Evolutionary conservation across 306 rosid genomes (phyloP).

Genomic region (Cucurbita argyrosperma): DNA sequence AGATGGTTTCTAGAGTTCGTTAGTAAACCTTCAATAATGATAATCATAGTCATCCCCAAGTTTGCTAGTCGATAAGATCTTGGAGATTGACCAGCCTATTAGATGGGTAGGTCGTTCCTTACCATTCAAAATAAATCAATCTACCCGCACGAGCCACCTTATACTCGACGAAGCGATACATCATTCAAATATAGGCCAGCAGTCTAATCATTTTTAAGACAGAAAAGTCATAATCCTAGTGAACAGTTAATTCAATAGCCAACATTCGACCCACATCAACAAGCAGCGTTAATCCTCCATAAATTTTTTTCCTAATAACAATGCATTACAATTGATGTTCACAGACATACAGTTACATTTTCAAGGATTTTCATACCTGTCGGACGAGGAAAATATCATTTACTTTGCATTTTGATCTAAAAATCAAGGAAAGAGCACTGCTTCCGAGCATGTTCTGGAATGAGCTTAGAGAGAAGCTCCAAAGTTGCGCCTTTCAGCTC

Average conservation of each 20-base stretch:
- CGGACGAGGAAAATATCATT: background rate
- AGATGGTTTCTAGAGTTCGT: background rate
- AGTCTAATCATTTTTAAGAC: background rate
- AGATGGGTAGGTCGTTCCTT: background rate
- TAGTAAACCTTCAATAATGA: background rate
- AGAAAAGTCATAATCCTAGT: background rate
- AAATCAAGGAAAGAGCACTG: slow-evolving; percentile 38
- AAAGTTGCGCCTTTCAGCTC: slow-evolving; percentile 49
- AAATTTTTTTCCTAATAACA: background rate
- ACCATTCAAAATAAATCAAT: background rate
- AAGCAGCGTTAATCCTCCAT: background rate
- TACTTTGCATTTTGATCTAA: slow-evolving; percentile 8
- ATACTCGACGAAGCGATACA: background rate
- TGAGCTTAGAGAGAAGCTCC: slow-evolving; percentile 40
- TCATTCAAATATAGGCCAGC: background rate
- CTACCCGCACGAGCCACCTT: background rate
- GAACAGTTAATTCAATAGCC: background rate
- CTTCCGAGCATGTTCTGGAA: slow-evolving; percentile 52
- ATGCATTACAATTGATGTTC: background rate
- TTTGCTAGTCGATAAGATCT: background rate
- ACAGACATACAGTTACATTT: background rate
- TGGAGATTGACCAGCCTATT: background rate
- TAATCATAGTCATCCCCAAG: background rate
- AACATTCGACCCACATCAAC: background rate
- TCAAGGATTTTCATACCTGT: background rate